Percentiles rank a stretch among this genome's conserved stretches.
These are phyloP conservation scores for Zalaria obscura DNA, from an alignment of 2,329 filamentous ascomycete species.

Conservation along the genomic window DNA sequence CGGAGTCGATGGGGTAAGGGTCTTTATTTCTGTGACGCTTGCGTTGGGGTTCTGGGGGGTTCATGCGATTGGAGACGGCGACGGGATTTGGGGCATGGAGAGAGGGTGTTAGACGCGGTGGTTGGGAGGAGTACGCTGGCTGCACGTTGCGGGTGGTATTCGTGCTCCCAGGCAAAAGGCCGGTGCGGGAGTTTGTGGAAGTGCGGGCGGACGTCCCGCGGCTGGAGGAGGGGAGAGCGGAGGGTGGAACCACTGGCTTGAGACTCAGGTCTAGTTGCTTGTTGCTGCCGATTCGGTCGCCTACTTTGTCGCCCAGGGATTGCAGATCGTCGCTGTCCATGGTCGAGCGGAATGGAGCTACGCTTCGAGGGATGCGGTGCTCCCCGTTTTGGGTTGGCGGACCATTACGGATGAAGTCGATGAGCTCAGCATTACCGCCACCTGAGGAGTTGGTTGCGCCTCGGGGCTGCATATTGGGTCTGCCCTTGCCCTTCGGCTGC, in stretches of 20 bases:
- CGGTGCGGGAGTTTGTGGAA: conserved; percentile 61
- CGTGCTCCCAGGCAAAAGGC: conserved; percentile 34
- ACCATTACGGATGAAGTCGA: conserved; percentile 87
- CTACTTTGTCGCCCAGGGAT: conserved; percentile 19
- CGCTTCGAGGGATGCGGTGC: conserved; percentile 65
- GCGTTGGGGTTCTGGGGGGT: conserved; percentile 34
- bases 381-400: conserved; percentile 47
- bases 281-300: conserved; percentile 29
- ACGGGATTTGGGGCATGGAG: too few relatives aligned
- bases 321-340: conserved; percentile 71
- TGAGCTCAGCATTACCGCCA: conserved; percentile 68
- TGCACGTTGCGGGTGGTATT: not conserved
- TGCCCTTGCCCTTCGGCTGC: not conserved
- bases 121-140: not conserved
- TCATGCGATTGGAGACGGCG: not conserved
- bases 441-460: conserved; percentile 52
- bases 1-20: conserved; percentile 77
- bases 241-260: not conserved
- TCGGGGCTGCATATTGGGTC: conserved; percentile 13
- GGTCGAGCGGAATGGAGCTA: conserved; percentile 72
- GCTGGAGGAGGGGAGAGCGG: not conserved
- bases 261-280: not conserved
- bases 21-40: conserved; percentile 71
- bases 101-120: not conserved
- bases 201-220: conserved; percentile 37